phyloP scores from a whole-genome alignment of 805 yeast genomes.

The Metschnikowia lachancei region DNA sequence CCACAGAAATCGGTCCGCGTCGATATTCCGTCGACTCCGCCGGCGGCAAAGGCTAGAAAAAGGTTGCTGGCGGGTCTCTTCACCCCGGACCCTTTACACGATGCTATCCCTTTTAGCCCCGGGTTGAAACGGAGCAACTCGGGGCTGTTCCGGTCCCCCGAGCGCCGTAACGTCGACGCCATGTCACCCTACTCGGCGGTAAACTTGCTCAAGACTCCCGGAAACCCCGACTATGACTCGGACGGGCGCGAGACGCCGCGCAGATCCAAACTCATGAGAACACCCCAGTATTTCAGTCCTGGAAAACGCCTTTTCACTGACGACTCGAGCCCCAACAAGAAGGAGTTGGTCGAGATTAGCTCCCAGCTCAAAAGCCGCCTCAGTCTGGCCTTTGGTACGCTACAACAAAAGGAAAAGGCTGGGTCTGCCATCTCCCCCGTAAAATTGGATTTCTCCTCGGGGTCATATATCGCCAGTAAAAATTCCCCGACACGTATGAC shows the following conservation, averaged over 20 bases:
- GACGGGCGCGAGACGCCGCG: constrained; percentile 27
- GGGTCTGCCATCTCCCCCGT: constrained; percentile 15
- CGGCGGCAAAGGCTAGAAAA: constrained; percentile 20
- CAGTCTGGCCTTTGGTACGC: constrained; percentile 40
- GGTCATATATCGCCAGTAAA: constrained; percentile 18
- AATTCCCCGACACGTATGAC: constrained; percentile 26
- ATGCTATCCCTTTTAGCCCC: constrained; percentile 37
- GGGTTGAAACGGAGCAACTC: constrained; percentile 36
- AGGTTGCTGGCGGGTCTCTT: constrained; percentile 32
- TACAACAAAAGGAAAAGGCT: constrained; percentile 28
- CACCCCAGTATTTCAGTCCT: constrained; percentile 41
- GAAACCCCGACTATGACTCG: constrained; percentile 31
- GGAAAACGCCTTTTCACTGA: constrained; percentile 38
- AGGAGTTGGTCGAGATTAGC: constrained; percentile 40
- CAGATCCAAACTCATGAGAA: constrained; percentile 30
- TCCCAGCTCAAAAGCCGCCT: constrained; percentile 36
- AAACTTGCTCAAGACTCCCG: constrained; percentile 33
- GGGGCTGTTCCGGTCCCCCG: constrained; percentile 35
- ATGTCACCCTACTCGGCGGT: constrained; percentile 29
- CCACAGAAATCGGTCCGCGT: constrained; percentile 21
- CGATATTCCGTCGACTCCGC: constrained; percentile 32
- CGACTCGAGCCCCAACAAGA: constrained; percentile 26
- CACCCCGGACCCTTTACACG: constrained; percentile 38
- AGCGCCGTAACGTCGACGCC: constrained; percentile 27
- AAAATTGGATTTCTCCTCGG: constrained; percentile 30